Conservation (phyloP, 192 early-diverging fungal genomes). For the Linnemannia schmuckeri region DNA sequence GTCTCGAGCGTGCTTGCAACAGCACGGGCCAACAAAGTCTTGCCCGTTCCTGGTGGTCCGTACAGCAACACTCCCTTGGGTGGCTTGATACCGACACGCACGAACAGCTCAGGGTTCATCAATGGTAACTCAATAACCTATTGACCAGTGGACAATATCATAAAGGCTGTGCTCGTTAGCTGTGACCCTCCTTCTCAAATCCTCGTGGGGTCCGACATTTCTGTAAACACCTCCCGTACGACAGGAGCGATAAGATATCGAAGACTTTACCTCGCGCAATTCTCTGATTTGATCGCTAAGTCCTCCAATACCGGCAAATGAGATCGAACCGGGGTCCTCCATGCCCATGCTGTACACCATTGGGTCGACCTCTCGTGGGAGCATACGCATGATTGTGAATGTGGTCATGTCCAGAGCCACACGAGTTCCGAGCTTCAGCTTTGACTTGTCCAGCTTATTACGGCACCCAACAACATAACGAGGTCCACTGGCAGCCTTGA, state of each 20-base stretch:
- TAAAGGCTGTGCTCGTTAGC: not conserved
- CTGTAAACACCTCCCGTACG: not conserved
- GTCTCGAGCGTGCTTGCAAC: conserved; percentile 98
- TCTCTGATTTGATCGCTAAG: conserved; percentile 97
- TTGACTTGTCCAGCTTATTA: conserved; percentile 93
- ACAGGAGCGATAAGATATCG: not conserved
- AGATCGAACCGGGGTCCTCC: conserved; percentile 95
- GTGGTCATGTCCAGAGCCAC: conserved; percentile 99
- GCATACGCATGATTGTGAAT: conserved; percentile 99
- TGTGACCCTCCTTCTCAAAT: not conserved
- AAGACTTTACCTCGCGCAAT: conserved; percentile 82
- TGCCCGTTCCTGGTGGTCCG: conserved; percentile 98
- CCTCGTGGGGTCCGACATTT: not conserved
- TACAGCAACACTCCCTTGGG: conserved; percentile 98
- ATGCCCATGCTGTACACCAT: conserved; percentile 99
- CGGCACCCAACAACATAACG: conserved; percentile 99
- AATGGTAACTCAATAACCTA: conserved; percentile 98
- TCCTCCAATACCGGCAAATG: conserved; percentile 98
- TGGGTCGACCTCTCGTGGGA: conserved; percentile 98
- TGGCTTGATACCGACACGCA: conserved; percentile 97
- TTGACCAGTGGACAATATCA: not conserved
- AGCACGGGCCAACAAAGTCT: conserved; percentile 96
- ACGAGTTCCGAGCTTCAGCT: conserved; percentile 95
- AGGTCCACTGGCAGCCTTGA: conserved; percentile 96
- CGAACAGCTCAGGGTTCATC: conserved; percentile 98